These are phyloP conservation scores for Trichothecium roseum DNA, from an alignment of 2,329 filamentous ascomycete genomes.

Conservation along the genomic window DNA sequence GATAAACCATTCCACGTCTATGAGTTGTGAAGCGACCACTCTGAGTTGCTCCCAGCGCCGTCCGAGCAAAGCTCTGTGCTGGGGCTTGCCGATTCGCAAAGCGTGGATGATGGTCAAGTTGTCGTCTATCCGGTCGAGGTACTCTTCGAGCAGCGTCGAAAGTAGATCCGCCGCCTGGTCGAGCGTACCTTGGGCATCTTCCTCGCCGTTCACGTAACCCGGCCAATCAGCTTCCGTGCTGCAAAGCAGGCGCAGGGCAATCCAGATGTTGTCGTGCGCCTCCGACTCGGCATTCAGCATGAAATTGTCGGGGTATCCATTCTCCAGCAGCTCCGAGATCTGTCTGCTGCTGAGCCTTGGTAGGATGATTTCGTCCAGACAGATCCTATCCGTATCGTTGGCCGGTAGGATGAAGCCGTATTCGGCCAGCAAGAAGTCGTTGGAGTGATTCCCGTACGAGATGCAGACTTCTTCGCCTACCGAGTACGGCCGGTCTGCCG, in stretches of 20 bases:
- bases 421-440: conserved; percentile 63
- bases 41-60: too few relatives aligned
- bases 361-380: conserved; percentile 36
- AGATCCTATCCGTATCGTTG: conserved; percentile 39
- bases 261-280: conserved; percentile 41
- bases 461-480: conserved; percentile 56
- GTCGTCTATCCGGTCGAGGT: too few relatives aligned
- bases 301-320: conserved; percentile 40
- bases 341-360: conserved; percentile 25
- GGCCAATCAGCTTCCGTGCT: conserved; percentile 14
- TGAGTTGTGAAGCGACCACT: too few relatives aligned
- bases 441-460: conserved; percentile 59
- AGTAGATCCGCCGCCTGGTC: too few relatives aligned
- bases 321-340: conserved; percentile 28
- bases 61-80: too few relatives aligned
- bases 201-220: too few relatives aligned
- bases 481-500: conserved; percentile 37
- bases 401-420: conserved; percentile 43
- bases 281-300: conserved; percentile 33
- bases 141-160: too few relatives aligned
- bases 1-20: too few relatives aligned
- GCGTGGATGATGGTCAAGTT: too few relatives aligned
- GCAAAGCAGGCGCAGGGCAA: conserved; percentile 32
- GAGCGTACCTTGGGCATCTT: too few relatives aligned
- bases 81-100: too few relatives aligned